A percentile compares a stretch with the other conserved stretches of the same genome.
phyloP scores from a whole-genome alignment of 148 eudicot species.

The Silene latifolia region DNA sequence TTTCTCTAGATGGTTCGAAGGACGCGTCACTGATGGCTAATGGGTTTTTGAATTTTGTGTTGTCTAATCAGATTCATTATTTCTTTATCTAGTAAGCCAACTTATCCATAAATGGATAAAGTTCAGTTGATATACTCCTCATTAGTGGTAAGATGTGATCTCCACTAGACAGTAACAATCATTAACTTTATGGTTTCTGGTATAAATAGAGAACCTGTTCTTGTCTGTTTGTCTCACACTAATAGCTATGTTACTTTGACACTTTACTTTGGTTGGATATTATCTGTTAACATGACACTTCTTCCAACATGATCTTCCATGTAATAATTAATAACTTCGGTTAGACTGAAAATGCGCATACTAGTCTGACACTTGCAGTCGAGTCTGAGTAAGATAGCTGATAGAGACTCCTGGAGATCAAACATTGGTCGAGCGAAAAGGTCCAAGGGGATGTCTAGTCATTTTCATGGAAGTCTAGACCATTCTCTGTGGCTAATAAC shows the following conservation, averaged over 20 bases:
- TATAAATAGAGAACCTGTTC: background rate
- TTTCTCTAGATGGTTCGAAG: background rate
- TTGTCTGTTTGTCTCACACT: background rate
- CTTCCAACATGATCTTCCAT: too few relatives aligned
- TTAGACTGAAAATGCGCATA: background rate
- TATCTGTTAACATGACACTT: background rate
- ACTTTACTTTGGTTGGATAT: background rate
- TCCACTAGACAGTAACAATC: background rate
- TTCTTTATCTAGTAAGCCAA: constrained; percentile 13
- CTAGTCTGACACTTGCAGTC: background rate
- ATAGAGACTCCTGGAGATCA: background rate
- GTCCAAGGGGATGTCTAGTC: constrained; percentile 30
- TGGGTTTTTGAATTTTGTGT: background rate
- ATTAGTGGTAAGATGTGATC: constrained; percentile 19
- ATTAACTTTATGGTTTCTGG: background rate
- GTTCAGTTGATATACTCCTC: constrained; percentile 2
- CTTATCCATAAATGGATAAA: constrained; percentile 18
- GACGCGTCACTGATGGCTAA: background rate
- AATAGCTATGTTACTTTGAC: background rate
- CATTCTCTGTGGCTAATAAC: constrained; percentile 33
- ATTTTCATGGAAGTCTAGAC: constrained; percentile 46
- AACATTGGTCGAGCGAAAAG: constrained; percentile 23
- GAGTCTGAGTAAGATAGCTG: background rate
- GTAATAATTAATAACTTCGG: too few relatives aligned
- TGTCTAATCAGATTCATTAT: background rate